A percentile compares a stretch with the other conserved stretches of the same genome.
phyloP scores from a whole-genome alignment of 2,329 filamentous ascomycete species.

The Cryphonectria naterciae region DNA sequence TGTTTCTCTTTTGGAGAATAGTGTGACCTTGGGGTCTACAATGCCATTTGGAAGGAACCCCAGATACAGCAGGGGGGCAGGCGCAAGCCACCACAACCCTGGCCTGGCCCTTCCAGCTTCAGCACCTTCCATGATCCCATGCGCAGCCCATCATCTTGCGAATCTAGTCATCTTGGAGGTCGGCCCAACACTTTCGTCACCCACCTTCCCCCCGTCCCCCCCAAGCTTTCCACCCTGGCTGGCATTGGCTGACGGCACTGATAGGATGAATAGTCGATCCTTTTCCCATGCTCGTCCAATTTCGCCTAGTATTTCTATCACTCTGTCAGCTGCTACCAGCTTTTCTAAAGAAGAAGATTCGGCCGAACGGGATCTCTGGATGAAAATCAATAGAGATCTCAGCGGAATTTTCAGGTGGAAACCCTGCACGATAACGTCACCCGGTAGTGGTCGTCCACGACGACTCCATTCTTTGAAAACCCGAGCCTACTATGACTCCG shows the following conservation, averaged over 20 bases:
- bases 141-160: background rate
- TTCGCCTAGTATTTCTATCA: background rate
- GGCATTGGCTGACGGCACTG: background rate
- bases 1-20: background rate
- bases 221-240: background rate
- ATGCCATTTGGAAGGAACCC: background rate
- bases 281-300: background rate
- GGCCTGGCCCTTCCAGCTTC: background rate
- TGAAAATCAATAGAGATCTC: background rate
- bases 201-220: background rate
- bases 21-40: background rate
- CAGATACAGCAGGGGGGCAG: background rate
- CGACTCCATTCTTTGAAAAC: background rate
- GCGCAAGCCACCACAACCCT: background rate
- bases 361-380: background rate
- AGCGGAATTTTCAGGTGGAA: background rate
- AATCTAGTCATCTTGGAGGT: background rate
- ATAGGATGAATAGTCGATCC: background rate
- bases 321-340: background rate
- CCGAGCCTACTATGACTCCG: slow-evolving; percentile 8
- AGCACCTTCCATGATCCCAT: background rate
- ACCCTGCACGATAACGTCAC: slow-evolving; percentile 11
- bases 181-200: background rate
- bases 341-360: background rate
- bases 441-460: slow-evolving; percentile 1